Evolutionary conservation across 148 eudicot genomes (phyloP), one percentile per base, ranked within the genome.

Genomic region (Suaeda aralocaspica): DNA sequence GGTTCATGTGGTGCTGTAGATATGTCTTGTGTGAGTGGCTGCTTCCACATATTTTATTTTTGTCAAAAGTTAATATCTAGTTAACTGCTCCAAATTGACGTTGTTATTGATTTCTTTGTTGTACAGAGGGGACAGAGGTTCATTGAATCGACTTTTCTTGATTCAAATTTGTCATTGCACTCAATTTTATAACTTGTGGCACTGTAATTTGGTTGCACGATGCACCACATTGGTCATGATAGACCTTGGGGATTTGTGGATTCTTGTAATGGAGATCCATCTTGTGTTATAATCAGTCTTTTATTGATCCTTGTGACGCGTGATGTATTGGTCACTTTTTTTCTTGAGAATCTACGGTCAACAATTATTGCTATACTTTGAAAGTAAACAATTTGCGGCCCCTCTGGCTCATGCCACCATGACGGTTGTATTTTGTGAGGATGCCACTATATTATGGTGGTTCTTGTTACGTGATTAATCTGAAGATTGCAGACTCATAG

Each of bases 31-130:
- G 67, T 66, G 68, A 59, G 59, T 51, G 53, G 51, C 29, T 13
- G 52, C 21, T 59, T 70, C 2, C 10, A 8, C 9, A 24, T 51
- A 55, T 28, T 57, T 30, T 21, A 1, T 28, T 75, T 63, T 55
- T 44, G 34, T 52, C 41, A 42, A 31, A 34, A 30, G 36, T 10
- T 36, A 28, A 14, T n/a, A 31, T 66, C n/a, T 16, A 28, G 2
- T 24, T n/a, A n/a, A n/a, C 30, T 29, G 49, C 49, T 59, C n/a
- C 59, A 36, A 50, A 62, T 57, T 16, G 48, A 67, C 14, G 41
- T 11, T 56, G 19, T n/a, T 66, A 26, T 53, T 33, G 51, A 69
- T n/a, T 75, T 75, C 57, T 75, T 75, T 75, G 62, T 30, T 75
- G 78, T 75, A 75, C 52, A 36, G 41, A n/a, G n/a, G n/a, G n/a